Conservation (phyloP, 225 moss, liverwort and hornwort genomes). For the Rhytidiadelphus loreus region DNA sequence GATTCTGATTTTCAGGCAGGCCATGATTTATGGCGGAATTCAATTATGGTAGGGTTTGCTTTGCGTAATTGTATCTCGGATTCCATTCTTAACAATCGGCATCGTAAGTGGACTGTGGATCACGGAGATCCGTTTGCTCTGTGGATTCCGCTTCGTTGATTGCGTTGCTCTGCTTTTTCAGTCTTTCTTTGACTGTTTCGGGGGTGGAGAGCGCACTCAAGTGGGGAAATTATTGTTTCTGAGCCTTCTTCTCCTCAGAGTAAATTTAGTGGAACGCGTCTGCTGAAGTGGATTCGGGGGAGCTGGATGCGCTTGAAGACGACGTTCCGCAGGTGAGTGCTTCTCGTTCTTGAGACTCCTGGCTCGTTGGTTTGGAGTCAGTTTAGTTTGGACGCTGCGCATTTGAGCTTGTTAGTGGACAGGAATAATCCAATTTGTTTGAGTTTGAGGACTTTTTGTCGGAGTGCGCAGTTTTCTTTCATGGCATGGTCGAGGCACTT, state of each 20-base stretch:
- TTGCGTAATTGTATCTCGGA: neutral
- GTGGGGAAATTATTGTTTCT: neutral
- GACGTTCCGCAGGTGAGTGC: neutral
- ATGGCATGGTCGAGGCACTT: neutral
- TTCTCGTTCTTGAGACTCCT: neutral
- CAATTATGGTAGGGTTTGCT: neutral
- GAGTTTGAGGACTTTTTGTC: neutral
- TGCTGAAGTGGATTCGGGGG: neutral
- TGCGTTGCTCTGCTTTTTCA: neutral
- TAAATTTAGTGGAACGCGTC: neutral
- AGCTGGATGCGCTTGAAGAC: neutral
- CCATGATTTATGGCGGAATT: neutral
- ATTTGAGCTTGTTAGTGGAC: neutral
- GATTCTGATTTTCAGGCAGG: neutral
- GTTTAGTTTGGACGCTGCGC: neutral
- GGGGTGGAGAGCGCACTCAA: neutral
- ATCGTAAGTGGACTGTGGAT: neutral
- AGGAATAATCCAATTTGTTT: neutral
- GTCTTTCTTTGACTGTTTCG: neutral
- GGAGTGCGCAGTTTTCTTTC: neutral
- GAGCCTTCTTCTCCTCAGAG: neutral
- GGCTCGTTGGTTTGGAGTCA: neutral
- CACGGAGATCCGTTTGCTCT: neutral
- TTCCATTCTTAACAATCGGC: neutral
- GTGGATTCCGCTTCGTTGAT: neutral